Base-by-base conservation (phyloP, 148 eudicot species). In the Bassia scoparia region DNA sequence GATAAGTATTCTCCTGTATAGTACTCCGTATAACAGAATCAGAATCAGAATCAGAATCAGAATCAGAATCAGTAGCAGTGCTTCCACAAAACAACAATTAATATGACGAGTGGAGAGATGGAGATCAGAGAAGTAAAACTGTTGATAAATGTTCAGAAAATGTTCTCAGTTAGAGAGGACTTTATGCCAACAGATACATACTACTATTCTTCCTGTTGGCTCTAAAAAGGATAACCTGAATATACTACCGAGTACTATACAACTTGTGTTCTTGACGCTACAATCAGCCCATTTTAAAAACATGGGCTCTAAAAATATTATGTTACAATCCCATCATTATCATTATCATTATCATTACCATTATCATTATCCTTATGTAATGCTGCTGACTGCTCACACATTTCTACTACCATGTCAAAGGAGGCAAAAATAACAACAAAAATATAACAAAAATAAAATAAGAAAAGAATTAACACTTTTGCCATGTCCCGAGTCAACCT, bases 161-260 rank as follows among this genome's bases (percentile, higher is more conserved):
- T 68, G 67, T 72, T 38, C 61, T 33, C 48, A 35, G 55, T 29
- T 74, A 68, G n/a, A n/a, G n/a, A n/a, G 24, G 38, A 69, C 63
- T 64, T 77, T 77, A 66, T 69, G 62, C 63, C 75, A 71, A 63
- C 62, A 37, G 23, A 70, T 15, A 21, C 61, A n/a, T 61, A 59
- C 46, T 7, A 70, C n/a, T 31, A 55, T 63, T 63, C 63, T 52
- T 63, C 63, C 38, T 37, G 74, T 62, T 53, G 70, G 35, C 20
- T 33, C 66, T 53, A 30, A 66, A 56, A 30, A 31, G n/a, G 67
- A 29, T 31, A n/a, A 31, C 43, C 60, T 35, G 62, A 62, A 68
- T 61, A 79, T 79, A 73, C n/a, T n/a, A n/a, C n/a, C n/a, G n/a
- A n/a, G n/a, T 73, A 79, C 81, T 79, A 74, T 79, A 79, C 77